Evolutionary conservation across 352 stramenopile genomes (phyloP), one percentile per base, ranked within the genome.

Genomic region (Phytophthora podocarpi): DNA sequence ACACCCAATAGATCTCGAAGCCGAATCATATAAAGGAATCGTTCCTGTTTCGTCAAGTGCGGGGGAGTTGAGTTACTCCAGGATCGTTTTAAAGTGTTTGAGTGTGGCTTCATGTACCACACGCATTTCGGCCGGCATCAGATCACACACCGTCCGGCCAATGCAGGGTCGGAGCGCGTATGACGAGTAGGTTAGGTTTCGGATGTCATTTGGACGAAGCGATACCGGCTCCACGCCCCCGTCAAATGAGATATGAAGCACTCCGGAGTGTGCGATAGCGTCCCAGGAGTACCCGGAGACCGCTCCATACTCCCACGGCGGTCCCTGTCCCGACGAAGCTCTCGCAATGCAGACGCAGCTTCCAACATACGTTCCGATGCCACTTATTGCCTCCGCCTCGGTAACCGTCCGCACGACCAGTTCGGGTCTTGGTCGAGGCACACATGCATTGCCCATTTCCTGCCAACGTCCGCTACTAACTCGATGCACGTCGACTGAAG

Each of bases 261-360:
- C n/a, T n/a, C n/a, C n/a, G n/a, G n/a, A n/a, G n/a, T n/a, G n/a
- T n/a, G n/a, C n/a, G n/a, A n/a, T n/a, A n/a, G n/a, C n/a, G n/a
- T n/a, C n/a, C 54, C 54, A 56, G 2, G 42, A 50, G 36, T 56
- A 63, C 5, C 54, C 54, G 18, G 45, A 45, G 20, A 63, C 54
- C 16, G 56, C 36, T 11, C 54, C 43, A 16, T 63, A 63, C 4
- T 49, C 35, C 35, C 54, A 56, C n/a, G 13, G 11, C 16, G 43
- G 42, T 24, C 43, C 34, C 18, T 27, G 36, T 2, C 13, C 6
- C 3, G 23, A 1, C 5, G 43, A 13, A 10, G 31, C 36, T 51
- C 3, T 55, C 15, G 26, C 18, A 1, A 55, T 27, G 15, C 43
- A 63, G 0, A 63, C 27, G 37, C 45, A 63, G 43, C 55, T 64